Evolutionary conservation across 2,329 filamentous ascomycete genomes (phyloP).

Genomic region (Elsinoe perseae): DNA sequence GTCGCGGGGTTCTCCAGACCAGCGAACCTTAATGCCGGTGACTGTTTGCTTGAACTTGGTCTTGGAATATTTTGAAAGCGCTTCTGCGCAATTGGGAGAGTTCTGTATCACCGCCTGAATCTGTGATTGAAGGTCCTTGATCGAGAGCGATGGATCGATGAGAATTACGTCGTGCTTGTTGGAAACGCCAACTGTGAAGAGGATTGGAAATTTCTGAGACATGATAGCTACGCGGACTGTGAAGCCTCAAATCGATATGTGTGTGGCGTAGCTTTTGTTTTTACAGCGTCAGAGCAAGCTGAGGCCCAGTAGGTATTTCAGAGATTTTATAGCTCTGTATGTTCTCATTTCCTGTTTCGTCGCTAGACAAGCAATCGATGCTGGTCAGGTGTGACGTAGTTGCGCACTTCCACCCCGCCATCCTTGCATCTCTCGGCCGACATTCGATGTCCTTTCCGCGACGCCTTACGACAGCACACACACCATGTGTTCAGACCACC

Average conservation of each 20-base stretch:
- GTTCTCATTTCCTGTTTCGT: not conserved
- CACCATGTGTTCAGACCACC: not conserved
- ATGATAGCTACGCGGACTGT: not conserved
- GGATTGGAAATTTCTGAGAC: conserved; percentile 25
- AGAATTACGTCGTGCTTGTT: conserved; percentile 31
- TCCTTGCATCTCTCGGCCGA: not conserved
- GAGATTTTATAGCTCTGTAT: not conserved
- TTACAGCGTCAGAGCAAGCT: not conserved
- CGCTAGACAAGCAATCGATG: not conserved
- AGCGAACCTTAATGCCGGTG: conserved; percentile 28
- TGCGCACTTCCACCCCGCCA: not conserved
- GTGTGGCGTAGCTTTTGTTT: conserved; percentile 3
- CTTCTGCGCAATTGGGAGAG: conserved; percentile 13
- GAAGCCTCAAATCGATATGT: not conserved
- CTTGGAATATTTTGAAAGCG: conserved; percentile 30
- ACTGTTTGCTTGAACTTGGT: conserved; percentile 26
- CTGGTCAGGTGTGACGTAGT: not conserved
- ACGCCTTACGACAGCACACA: not conserved
- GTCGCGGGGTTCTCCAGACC: conserved; percentile 28
- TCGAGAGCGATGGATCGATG: conserved; percentile 22
- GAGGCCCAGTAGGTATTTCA: conserved; percentile 4
- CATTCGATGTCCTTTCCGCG: not conserved
- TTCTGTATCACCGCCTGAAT: conserved; percentile 20
- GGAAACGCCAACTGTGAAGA: conserved; percentile 32
- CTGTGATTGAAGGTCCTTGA: conserved; percentile 22